phyloP scores from a whole-genome alignment of 2,329 filamentous ascomycete genomes.

The Aspergillus phoenicis region DNA sequence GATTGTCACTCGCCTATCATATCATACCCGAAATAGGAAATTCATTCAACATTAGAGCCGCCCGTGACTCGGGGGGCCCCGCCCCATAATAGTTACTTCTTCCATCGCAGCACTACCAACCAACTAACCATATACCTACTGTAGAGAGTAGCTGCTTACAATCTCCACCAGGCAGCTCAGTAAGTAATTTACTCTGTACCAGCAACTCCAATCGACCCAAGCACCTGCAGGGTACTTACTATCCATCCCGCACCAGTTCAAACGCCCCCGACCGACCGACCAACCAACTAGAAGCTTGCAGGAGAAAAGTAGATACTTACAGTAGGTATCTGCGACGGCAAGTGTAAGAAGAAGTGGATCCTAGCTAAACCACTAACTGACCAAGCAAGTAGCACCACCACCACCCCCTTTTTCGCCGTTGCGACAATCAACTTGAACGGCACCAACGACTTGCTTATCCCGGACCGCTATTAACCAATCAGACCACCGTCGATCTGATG shows the following conservation, averaged over 20 bases:
- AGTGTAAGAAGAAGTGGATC: neutral
- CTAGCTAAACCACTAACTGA: too few relatives aligned
- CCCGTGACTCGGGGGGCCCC: neutral
- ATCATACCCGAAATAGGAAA: neutral
- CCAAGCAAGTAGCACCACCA: neutral
- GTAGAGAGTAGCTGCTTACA: too few relatives aligned
- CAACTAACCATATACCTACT: too few relatives aligned
- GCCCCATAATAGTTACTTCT: too few relatives aligned
- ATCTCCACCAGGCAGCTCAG: too few relatives aligned
- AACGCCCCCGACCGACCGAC: neutral
- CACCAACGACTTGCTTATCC: slow-evolving; percentile 2
- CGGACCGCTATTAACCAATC: slow-evolving; percentile 16
- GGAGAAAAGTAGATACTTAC: neutral
- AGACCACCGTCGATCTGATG: slow-evolving; percentile 25
- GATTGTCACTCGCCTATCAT: neutral
- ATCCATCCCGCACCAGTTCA: neutral
- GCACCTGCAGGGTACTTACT: neutral
- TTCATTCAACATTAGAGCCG: neutral
- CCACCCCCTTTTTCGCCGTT: slow-evolving; percentile 19
- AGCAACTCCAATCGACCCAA: neutral
- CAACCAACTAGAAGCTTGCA: neutral
- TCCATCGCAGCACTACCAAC: too few relatives aligned
- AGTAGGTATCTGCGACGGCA: neutral
- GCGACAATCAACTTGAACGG: slow-evolving; percentile 7
- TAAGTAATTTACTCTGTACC: neutral